Base-by-base conservation (phyloP, 805 yeast genomes). In the Lipomyces orientalis region DNA sequence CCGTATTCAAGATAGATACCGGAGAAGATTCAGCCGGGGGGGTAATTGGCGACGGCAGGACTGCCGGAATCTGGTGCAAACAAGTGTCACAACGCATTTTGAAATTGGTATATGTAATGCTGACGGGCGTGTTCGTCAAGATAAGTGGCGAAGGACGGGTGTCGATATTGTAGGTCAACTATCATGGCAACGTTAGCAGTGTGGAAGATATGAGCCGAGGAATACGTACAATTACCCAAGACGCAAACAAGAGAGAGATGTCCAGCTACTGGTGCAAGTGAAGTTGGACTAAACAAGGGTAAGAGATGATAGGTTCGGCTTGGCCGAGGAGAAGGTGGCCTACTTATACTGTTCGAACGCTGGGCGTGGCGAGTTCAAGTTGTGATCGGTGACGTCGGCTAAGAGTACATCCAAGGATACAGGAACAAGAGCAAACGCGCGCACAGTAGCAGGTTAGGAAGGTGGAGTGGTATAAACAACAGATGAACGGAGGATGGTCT, bases 11-110 rank as follows among this genome's bases (percentile, higher is more conserved):
- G 75, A 76, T 85, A 80, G 66, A 83, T 84, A 77, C 82, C 81
- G 68, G 85, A 77, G 83, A 83, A 77, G 80, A 81, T 84, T 82
- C 87, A 81, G 80, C 84, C 82, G 73, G 87, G 81, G 78, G 87
- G 80, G 65, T 35, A 54, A 63, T 58, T 19, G 64, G 71, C 34
- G 55, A 52, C n/a, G 55, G 55, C 29, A 52, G 8, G 22, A 54
- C 19, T 14, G 22, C 39, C 34, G 34, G 31, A 54, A 54, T 19
- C 35, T 61, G 39, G 43, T 54, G 58, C 8, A 31, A 1, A 16
- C 64, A 61, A 33, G 22, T 34, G 29, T 61, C 64, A 46, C 64
- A 61, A 14, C 64, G 58, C 64, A 61, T 61, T 33, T 8, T 51
- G 60, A 49, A 14, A 10, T 12, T n/a, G 29, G 5, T 10, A 19